Evolutionary conservation across 345 rosid species (phyloP).

Genomic region (Sisymbrium altissimum): DNA sequence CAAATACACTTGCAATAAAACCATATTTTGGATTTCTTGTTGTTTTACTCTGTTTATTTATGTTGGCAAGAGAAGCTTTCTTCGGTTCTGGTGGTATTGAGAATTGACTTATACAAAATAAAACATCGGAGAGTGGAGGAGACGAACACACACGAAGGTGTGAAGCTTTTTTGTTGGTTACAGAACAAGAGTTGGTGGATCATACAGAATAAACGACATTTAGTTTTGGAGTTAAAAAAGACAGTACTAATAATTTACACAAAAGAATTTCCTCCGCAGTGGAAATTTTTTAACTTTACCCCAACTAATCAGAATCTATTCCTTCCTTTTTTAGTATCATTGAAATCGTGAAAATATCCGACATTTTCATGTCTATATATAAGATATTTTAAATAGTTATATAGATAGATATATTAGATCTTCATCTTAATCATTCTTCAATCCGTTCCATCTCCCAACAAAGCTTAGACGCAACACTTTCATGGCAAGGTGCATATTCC

Average conservation of each 20-base stretch:
- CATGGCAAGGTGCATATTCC: slow-evolving; percentile 93
- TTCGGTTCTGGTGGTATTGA: background rate
- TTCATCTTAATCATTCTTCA: slow-evolving; percentile 32
- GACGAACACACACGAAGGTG: background rate
- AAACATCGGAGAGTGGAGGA: too few species aligned
- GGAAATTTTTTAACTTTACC: slow-evolving; percentile 19
- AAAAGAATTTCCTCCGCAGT: slow-evolving; percentile 18
- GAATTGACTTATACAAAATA: background rate
- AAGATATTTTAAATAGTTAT: slow-evolving; percentile 7
- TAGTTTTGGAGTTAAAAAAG: slow-evolving; percentile 23
- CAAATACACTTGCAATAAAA: background rate
- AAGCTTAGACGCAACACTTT: slow-evolving; percentile 72
- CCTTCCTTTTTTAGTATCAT: slow-evolving; percentile 32
- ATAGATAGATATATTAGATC: background rate
- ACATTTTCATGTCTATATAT: slow-evolving; percentile 17
- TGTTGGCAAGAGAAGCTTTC: background rate
- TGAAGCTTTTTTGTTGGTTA: background rate
- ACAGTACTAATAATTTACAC: slow-evolving; percentile 30
- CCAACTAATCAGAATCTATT: slow-evolving; percentile 28
- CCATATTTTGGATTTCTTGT: background rate
- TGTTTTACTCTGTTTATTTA: background rate
- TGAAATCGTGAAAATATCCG: slow-evolving; percentile 20
- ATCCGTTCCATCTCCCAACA: slow-evolving; percentile 89
- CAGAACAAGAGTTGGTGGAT: background rate
- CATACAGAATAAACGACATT: slow-evolving; percentile 17